Percentiles rank a stretch among this genome's conserved stretches.
phyloP scores from a whole-genome alignment of 768 basidiomycete species.

The Galerina marginata region DNA sequence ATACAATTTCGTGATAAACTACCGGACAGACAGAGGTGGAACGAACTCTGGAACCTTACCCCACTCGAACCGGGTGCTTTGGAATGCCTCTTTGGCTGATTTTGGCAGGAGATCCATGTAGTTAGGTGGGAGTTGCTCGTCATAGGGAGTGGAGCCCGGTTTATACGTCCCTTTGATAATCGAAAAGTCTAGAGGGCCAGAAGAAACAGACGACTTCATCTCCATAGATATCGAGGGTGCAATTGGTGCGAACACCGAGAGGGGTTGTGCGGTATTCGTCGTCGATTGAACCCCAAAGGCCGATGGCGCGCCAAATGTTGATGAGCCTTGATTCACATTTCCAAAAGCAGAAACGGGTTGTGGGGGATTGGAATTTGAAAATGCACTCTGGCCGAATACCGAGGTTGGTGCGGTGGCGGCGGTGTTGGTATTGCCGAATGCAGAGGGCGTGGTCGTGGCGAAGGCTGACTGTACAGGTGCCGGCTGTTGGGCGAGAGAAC shows the following conservation, averaged over 20 bases:
- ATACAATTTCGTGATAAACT: neutral
- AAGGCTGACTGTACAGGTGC: constrained; percentile 22
- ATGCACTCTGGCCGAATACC: constrained; percentile 17
- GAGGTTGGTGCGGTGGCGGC: constrained; percentile 4
- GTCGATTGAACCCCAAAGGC: neutral
- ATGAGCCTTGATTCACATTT: neutral
- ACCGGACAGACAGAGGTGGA: constrained; percentile 58
- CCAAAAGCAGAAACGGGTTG: constrained; percentile 21
- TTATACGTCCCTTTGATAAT: constrained; percentile 36
- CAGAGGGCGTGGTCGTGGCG: constrained; percentile 16
- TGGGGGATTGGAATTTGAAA: constrained; percentile 7
- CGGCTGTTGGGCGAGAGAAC: neutral
- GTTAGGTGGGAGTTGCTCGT: constrained; percentile 57
- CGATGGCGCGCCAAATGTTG: constrained; percentile 4
- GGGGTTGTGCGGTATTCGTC: constrained; percentile 1
- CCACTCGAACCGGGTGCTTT: constrained; percentile 64
- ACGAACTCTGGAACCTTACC: constrained; percentile 75
- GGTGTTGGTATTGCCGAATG: constrained; percentile 12
- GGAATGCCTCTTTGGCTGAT: constrained; percentile 57
- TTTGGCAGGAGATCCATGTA: constrained; percentile 62
- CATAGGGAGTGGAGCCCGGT: constrained; percentile 60
- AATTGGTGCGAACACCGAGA: constrained; percentile 13
- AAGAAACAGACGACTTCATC: constrained; percentile 8
- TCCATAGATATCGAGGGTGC: constrained; percentile 13
- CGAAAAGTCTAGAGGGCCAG: constrained; percentile 12